Evolutionary conservation across 768 basidiomycete genomes (phyloP), one percentile per base, ranked within the genome.

Genomic region (Porpolomopsis calyptriformis): DNA sequence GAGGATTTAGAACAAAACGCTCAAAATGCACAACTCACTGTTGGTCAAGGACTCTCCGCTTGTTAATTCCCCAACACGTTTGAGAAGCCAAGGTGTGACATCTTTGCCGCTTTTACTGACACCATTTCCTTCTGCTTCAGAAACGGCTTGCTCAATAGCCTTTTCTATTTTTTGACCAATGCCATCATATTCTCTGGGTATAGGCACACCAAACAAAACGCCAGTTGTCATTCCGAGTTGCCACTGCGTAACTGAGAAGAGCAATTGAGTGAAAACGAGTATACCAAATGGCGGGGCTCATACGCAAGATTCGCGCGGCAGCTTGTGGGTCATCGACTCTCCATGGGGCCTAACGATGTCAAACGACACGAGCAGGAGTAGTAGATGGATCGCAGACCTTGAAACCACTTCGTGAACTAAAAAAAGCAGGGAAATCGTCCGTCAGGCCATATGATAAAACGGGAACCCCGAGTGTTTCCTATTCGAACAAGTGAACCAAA

Each of bases 381-480:
- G 31, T 4, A 37, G 7, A 27, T 11, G 35, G 31, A 39, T 1
- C 16, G 49, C 64, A 50, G 49, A 82, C 88, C 69, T 85, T 69
- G 59, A 82, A 80, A 1, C 94, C 94, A 51, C 89, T 92, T 42
- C 68, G 69, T 14, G 85, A 82, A 10, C 79, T 76, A 60, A 91
- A 99, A 67, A 99, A 99, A 0, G 93, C 96, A 2, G 96, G 96
- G 54, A 98, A 98, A 53, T 92, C 86, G 14, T 74, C 69, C 0
- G 80, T 78, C 37, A 74, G 56, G 1, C 80, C 78, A 54, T 86
- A 93, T 0, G 88, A 76, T 3, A 93, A 61, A 1, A 96, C 92
- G 2, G 90, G 89, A 10, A 97, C 90, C 2, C 94, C 94, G 29
- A 93, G 77, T 0, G 93, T 93, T 77, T 98, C 94, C 91, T 94